Base-by-base conservation (phyloP, 2,329 filamentous ascomycete genomes). In the Aspergillus tamarii region DNA sequence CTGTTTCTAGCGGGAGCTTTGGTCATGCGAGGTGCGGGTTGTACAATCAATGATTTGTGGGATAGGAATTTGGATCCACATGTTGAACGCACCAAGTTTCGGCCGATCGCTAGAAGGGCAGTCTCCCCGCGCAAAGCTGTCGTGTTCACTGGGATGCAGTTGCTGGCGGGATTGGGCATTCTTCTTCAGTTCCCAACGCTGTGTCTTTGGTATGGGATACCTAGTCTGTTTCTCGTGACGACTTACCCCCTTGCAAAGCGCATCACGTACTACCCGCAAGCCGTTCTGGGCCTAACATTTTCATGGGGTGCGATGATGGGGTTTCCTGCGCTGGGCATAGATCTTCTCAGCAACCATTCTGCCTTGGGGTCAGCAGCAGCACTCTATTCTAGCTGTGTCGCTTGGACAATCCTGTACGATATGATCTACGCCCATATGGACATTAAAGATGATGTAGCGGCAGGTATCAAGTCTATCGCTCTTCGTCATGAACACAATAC, bases 41-140 rank as follows among this genome's bases (percentile, higher is more conserved):
- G 85, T 69, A 80, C 84, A 0, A 86, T 85, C 76, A 87, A 88
- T 69, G 85, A 87, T 68, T 79, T 82, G 39, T 80, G 84, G 73
- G 85, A 88, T 67, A 80, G 82, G 55, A 82, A 84, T 52, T 76
- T 85, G 58, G 85, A 88, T 67, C 81, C 83, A 4, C 76, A 82
- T 64, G 84, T 85, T 11, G 78, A 78, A 66, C 80, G 85, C 45
- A 85, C 82, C 46, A 80, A 81, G 39, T 79, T 83, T 65, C 79
- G 85, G 21, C 84, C 84, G 2, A 82, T 85, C 66, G 83, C 84
- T 14, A 74, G 84, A 60, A 80, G 81, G n/a, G 84, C 84, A 32
- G 75, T 86, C 21, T 80, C 82, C 0, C 79, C 80, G 11, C 64
- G 71, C 39, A 77, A 80, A 12, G 81, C 79, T 11, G 65, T 83